phyloP scores from a whole-genome alignment of 306 rosid species.

The Leucaena leucocephala region DNA sequence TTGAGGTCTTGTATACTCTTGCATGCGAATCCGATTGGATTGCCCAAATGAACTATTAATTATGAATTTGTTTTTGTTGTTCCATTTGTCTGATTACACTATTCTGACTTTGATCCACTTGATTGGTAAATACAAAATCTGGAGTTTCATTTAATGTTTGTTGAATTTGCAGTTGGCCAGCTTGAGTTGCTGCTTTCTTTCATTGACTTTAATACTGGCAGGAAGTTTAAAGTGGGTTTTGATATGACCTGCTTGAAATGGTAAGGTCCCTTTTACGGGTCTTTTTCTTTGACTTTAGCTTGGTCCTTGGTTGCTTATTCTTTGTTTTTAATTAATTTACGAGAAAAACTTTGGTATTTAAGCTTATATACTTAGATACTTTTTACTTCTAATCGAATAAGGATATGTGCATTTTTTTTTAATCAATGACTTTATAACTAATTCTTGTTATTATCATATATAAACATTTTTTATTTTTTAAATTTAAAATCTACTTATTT shows the following conservation, averaged over 20 bases:
- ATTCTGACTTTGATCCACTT: neutral
- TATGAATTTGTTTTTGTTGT: neutral
- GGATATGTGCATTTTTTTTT: neutral
- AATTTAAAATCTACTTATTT: too few relatives aligned
- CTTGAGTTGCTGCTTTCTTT: constrained; percentile 77
- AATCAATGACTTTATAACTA: neutral
- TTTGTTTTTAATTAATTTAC: neutral
- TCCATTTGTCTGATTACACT: constrained; percentile 2
- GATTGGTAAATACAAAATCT: neutral
- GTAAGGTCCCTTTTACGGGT: constrained; percentile 45
- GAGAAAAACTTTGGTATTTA: neutral
- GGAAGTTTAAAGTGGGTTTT: constrained; percentile 58
- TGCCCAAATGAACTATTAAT: neutral
- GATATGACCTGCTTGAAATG: constrained; percentile 78
- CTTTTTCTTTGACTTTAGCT: neutral
- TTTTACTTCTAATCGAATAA: neutral
- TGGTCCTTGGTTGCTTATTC: neutral
- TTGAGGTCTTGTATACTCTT: neutral
- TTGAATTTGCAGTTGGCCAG: constrained; percentile 56
- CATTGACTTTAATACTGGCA: constrained; percentile 58
- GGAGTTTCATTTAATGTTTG: constrained; percentile 41
- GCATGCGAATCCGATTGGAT: neutral
- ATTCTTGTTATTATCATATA: neutral
- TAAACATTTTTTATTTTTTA: too few relatives aligned
- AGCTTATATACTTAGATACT: neutral